Conservation (phyloP, 495 filamentous ascomycete genomes). For the Geoglossum glabrum region DNA sequence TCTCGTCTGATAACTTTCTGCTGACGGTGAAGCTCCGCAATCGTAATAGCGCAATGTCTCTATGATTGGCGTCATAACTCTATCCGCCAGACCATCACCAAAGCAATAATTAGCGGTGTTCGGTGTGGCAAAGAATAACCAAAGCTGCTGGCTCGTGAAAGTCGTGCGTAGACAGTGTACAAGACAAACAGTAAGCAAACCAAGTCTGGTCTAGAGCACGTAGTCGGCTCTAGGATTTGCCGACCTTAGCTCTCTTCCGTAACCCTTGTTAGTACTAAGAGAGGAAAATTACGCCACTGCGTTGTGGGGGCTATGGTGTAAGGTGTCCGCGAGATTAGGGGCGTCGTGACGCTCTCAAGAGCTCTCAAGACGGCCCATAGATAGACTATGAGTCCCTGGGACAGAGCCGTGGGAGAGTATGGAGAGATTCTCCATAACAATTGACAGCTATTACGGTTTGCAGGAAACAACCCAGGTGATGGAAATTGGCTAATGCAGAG, state of each 20-base stretch:
- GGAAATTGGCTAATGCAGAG: background rate
- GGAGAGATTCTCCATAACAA: background rate
- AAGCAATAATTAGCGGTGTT: background rate
- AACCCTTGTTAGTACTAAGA: too few species aligned
- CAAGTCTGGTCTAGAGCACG: too few species aligned
- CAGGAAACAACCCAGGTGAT: background rate
- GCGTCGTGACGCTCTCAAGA: background rate
- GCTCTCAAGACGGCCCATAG: background rate
- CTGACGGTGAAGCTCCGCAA: constrained; percentile 57
- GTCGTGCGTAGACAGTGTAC: background rate
- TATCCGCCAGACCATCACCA: constrained; percentile 13
- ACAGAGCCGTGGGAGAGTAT: background rate
- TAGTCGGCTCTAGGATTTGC: too few species aligned
- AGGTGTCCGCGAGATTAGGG: too few species aligned
- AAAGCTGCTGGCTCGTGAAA: background rate
- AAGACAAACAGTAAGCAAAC: background rate
- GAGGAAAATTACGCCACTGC: too few species aligned
- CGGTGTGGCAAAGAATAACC: background rate
- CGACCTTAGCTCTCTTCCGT: too few species aligned
- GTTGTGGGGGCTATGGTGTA: too few species aligned
- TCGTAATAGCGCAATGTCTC: constrained; percentile 55
- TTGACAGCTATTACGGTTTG: background rate
- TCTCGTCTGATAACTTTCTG: constrained; percentile 34
- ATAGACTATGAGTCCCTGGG: background rate
- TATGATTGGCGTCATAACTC: constrained; percentile 55